A percentile compares a stretch with the other conserved stretches of the same genome.
These are phyloP conservation scores for Aspergillus tamarii DNA, from an alignment of 2,329 filamentous ascomycete genomes.

Conservation along the genomic window DNA sequence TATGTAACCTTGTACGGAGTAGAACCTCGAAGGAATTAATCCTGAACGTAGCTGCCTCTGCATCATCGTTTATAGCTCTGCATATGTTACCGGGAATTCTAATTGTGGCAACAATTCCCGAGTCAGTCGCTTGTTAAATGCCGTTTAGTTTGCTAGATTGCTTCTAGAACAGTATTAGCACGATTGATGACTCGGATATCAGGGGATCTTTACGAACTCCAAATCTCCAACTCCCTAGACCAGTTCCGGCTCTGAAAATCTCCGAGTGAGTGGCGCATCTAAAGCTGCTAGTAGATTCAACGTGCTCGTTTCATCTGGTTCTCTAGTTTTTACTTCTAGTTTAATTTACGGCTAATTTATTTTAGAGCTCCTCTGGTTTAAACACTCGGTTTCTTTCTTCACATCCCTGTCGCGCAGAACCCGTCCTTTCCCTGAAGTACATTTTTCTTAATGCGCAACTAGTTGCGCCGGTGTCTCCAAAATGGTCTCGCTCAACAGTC, in stretches of 20 bases:
- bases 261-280: slow-evolving; percentile 4
- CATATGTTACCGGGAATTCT: not conserved
- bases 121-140: not conserved
- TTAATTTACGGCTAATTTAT: not conserved
- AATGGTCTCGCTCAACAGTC: not conserved
- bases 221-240: not conserved
- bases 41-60: not conserved
- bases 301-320: not conserved
- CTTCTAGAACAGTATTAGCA: not conserved
- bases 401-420: not conserved
- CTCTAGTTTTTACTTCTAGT: not conserved
- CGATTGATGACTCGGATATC: not conserved
- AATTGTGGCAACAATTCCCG: not conserved
- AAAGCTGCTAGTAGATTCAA: not conserved
- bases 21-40: not conserved
- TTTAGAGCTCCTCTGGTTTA: not conserved
- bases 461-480: not conserved
- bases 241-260: not conserved
- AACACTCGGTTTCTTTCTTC: not conserved
- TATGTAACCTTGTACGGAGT: not conserved
- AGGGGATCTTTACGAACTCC: not conserved
- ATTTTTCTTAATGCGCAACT: not conserved
- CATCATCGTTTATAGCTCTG: not conserved
- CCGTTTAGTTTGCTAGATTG: not conserved
- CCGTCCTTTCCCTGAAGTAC: not conserved